These are phyloP conservation scores for Penicillium sp. DNA, from an alignment of 2,329 filamentous ascomycete genomes.

Conservation along the genomic window DNA sequence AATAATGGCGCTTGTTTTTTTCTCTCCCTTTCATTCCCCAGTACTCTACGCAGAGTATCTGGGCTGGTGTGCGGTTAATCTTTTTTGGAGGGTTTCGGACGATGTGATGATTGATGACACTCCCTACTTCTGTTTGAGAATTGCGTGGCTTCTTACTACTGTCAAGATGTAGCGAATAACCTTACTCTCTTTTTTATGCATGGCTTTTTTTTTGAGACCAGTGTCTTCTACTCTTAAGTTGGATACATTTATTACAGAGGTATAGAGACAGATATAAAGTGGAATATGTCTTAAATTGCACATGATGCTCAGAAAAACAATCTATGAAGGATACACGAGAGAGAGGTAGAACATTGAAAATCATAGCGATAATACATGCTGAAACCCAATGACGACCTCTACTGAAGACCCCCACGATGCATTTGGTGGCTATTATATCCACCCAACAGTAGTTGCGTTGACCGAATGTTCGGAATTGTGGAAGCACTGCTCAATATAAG, in stretches of 20 bases:
- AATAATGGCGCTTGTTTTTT: not conserved
- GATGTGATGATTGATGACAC: constrained; percentile 25
- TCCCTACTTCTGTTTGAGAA: constrained; percentile 5
- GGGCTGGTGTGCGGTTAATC: constrained; percentile 2
- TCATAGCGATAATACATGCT: not conserved
- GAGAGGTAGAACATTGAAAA: not conserved
- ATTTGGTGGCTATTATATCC: not conserved
- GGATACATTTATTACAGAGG: not conserved
- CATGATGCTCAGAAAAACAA: not conserved
- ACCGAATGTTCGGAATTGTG: not conserved
- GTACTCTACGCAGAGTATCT: not conserved
- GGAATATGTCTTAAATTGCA: not conserved
- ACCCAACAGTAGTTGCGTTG: not conserved
- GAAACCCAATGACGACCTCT: constrained; percentile 2
- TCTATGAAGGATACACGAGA: not conserved
- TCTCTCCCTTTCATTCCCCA: not conserved
- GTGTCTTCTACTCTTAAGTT: constrained; percentile 6
- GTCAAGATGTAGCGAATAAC: not conserved
- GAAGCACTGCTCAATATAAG: not conserved
- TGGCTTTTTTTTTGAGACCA: not conserved
- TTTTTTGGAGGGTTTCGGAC: constrained; percentile 3
- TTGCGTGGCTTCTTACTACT: not conserved
- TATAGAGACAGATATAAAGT: not conserved
- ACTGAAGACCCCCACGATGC: not conserved
- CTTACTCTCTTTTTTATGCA: not conserved